These are phyloP conservation scores for Colletotrichum truncatum DNA, from an alignment of 2,329 filamentous ascomycete genomes.

Conservation along the genomic window DNA sequence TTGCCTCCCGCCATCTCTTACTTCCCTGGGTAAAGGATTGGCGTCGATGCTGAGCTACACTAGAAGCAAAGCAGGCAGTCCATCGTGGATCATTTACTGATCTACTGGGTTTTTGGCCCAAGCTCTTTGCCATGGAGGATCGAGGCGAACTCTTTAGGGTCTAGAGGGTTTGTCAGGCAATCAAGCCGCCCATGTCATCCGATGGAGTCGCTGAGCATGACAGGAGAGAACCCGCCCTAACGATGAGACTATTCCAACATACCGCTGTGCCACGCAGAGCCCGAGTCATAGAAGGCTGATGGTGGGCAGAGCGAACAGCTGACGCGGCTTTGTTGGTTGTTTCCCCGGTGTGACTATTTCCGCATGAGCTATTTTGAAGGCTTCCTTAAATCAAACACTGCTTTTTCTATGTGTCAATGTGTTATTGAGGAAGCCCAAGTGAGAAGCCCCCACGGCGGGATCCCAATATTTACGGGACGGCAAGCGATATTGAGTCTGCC, in stretches of 20 bases:
- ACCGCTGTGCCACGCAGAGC: neutral
- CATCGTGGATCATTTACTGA: slow-evolving; percentile 5
- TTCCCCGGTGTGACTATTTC: neutral
- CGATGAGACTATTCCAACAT: neutral
- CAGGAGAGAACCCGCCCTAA: neutral
- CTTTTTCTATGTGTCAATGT: neutral
- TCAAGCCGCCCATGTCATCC: neutral
- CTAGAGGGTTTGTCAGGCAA: neutral
- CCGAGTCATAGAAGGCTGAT: slow-evolving; percentile 1
- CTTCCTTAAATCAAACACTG: neutral
- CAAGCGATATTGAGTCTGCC: slow-evolving; percentile 11
- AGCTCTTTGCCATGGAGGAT: neutral
- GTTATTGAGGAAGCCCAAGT: neutral
- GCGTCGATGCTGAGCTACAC: neutral
- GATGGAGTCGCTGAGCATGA: neutral
- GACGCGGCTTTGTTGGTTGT: slow-evolving; percentile 11
- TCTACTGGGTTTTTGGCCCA: slow-evolving; percentile 11
- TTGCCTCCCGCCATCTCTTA: neutral
- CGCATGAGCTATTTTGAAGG: neutral
- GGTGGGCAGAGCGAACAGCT: neutral
- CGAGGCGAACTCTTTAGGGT: neutral
- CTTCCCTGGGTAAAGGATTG: slow-evolving; percentile 11
- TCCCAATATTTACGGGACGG: neutral
- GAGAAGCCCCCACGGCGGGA: neutral
- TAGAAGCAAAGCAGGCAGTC: slow-evolving; percentile 8